These are phyloP conservation scores for Citeromyces nyonsensis DNA, from an alignment of 805 yeast genomes.

Conservation along the genomic window DNA sequence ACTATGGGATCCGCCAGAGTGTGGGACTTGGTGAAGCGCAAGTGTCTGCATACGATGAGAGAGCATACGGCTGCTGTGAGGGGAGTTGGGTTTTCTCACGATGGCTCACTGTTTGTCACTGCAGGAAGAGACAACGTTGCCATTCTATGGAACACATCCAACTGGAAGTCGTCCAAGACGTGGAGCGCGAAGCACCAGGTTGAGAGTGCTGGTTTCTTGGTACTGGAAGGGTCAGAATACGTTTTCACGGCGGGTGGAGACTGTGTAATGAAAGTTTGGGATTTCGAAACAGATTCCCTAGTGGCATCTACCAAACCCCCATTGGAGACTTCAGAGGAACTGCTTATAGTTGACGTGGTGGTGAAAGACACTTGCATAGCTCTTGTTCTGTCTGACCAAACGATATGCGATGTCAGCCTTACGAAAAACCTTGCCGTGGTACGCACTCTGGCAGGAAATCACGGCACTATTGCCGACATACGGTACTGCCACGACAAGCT, in stretches of 20 bases:
- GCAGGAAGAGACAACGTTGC: slow-evolving; percentile 86
- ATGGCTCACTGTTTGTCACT: slow-evolving; percentile 43
- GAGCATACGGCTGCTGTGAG: slow-evolving; percentile 82
- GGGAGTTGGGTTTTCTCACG: slow-evolving; percentile 50
- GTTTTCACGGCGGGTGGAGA: slow-evolving; percentile 71
- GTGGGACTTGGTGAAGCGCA: slow-evolving; percentile 63
- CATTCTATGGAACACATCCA: slow-evolving; percentile 38
- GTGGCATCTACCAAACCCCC: slow-evolving; percentile 31
- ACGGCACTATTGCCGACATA: slow-evolving; percentile 89
- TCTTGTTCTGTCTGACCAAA: slow-evolving; percentile 71
- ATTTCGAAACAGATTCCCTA: slow-evolving; percentile 28
- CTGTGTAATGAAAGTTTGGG: slow-evolving; percentile 56
- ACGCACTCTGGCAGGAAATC: slow-evolving; percentile 74
- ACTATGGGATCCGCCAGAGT: slow-evolving; percentile 38
- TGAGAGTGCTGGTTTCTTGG: slow-evolving; percentile 51
- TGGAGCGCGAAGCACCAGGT: slow-evolving; percentile 62
- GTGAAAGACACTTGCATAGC: slow-evolving; percentile 19
- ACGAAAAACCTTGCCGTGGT: slow-evolving; percentile 22
- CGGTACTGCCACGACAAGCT: slow-evolving; percentile 52
- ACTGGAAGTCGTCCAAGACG: slow-evolving; percentile 42
- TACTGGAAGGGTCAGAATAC: slow-evolving; percentile 12
- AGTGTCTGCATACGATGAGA: slow-evolving; percentile 38
- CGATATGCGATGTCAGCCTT: slow-evolving; percentile 34
- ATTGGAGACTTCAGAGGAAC: slow-evolving; percentile 50
- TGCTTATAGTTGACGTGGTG: slow-evolving; percentile 46